Base-by-base conservation (phyloP, 768 basidiomycete genomes). In the Roridomyces roridus region DNA sequence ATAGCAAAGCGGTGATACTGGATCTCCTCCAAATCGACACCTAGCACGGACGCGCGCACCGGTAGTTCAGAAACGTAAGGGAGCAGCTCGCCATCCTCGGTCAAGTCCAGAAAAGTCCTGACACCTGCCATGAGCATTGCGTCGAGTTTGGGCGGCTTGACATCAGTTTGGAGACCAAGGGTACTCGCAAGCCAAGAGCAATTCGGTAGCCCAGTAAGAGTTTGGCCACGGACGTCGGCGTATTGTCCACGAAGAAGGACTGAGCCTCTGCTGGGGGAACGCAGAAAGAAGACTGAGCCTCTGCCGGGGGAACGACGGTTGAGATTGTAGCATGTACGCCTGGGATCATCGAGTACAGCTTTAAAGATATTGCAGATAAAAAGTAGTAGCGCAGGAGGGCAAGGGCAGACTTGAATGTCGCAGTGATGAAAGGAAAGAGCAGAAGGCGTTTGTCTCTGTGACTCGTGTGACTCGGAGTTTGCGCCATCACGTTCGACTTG, bases 1-100 rank as follows among this genome's bases (percentile, higher is more conserved):
- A 92, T 91, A 5, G 90, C 86, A 73, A 91, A 91, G 56, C 86
- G 82, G 76, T 91, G 84, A 76, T 92, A 92, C 63, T 87, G 85
- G 70, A 92, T 54, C 15, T 59, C 56, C 23, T 57, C 35, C 25
- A 29, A 37, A 44, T 85, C 82, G 50, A 91, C 85, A 49, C 78
- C 80, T 21, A 89, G 80, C 9, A 81, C 72, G 9, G 67, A 66
- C 5, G 86, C 85, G 49, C 87, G 84, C 37, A 71, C 65, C 44
- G 75, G 70, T 59, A 92, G 83, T 67, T 77, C 66, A 26, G 79
- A 75, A 17, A 76, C 75, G 70, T 92, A 92, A 0, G 89, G 85
- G 20, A 80, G 76, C 42, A 92, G 83, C 71, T 92, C 90, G 39
- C 87, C 86, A n/a, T 75, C 75, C 65, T 92, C 90, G n/a, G 90